Evolutionary conservation across 192 early-diverging fungal species (phyloP).

Genomic region (Phycomyces blakesleeanus): DNA sequence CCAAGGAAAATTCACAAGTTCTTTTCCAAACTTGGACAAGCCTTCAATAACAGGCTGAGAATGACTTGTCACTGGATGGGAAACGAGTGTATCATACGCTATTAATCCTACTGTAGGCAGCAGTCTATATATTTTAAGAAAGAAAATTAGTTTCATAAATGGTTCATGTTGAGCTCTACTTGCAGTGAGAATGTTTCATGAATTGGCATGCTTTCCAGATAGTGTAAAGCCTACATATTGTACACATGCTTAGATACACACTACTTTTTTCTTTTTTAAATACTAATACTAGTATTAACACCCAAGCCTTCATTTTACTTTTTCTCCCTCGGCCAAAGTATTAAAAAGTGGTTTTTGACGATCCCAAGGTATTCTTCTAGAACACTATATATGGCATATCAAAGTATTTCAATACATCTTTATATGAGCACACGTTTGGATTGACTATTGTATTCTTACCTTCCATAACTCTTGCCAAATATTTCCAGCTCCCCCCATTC

Average conservation of each 20-base stretch:
- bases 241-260: constrained; percentile 16
- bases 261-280: no score
- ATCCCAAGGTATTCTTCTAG: constrained; percentile 55
- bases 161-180: no score
- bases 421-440: no score
- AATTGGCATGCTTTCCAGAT: constrained; percentile 56
- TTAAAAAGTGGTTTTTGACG: constrained; percentile 83
- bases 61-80: constrained; percentile 49
- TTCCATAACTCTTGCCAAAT: constrained; percentile 88
- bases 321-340: constrained; percentile 68
- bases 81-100: constrained; percentile 66
- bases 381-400: constrained; percentile 25
- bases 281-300: no score
- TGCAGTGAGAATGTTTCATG: constrained; percentile 54
- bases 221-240: constrained; percentile 47
- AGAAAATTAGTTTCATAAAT: neutral
- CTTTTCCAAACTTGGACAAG: constrained; percentile 30
- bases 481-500: constrained; percentile 80
- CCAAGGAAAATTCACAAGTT: constrained; percentile 44
- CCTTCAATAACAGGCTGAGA: constrained; percentile 41
- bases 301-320: no score
- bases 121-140: constrained; percentile 38
- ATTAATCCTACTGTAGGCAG: constrained; percentile 73
- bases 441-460: constrained; percentile 29
- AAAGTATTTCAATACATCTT: no score